phyloP scores from a whole-genome alignment of 805 yeast genomes.

The Wickerhamomyces hampshirensis region DNA sequence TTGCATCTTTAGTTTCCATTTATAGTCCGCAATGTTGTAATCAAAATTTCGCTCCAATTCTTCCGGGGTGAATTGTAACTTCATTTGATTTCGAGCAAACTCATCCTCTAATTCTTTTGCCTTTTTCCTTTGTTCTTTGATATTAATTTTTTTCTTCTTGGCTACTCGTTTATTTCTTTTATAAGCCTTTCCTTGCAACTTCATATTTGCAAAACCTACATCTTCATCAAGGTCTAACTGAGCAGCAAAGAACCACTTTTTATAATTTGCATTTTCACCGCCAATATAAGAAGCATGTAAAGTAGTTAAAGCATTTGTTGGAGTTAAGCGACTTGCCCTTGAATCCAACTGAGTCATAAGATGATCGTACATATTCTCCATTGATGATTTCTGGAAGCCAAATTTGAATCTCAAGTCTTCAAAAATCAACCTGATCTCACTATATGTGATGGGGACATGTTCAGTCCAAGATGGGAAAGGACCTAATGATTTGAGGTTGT shows the following conservation, averaged over 20 bases:
- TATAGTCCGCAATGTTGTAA: conserved; percentile 70
- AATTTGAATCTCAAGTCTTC: conserved; percentile 52
- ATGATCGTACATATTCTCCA: conserved; percentile 76
- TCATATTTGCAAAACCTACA: conserved; percentile 52
- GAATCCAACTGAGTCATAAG: conserved; percentile 81
- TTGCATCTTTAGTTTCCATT: conserved; percentile 50
- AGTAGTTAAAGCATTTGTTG: conserved; percentile 64
- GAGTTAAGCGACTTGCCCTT: conserved; percentile 73
- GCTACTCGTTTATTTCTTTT: conserved; percentile 40
- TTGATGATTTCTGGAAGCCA: conserved; percentile 82
- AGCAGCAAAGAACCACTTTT: conserved; percentile 91
- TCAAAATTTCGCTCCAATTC: conserved; percentile 36
- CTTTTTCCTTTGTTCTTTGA: conserved; percentile 31
- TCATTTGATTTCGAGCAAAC: conserved; percentile 44
- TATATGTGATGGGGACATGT: conserved; percentile 69
- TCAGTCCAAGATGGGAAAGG: conserved; percentile 25
- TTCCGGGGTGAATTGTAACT: conserved; percentile 42
- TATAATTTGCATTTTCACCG: conserved; percentile 80
- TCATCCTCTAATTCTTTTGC: conserved; percentile 45
- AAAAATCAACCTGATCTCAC: conserved; percentile 59
- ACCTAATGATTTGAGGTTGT: conserved; percentile 1
- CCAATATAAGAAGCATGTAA: conserved; percentile 91
- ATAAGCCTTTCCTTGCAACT: conserved; percentile 42
- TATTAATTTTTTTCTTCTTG: conserved; percentile 31
- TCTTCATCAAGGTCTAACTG: conserved; percentile 73